phyloP scores from a whole-genome alignment of 768 basidiomycete genomes.

The Pleurotus pulmonarius region DNA sequence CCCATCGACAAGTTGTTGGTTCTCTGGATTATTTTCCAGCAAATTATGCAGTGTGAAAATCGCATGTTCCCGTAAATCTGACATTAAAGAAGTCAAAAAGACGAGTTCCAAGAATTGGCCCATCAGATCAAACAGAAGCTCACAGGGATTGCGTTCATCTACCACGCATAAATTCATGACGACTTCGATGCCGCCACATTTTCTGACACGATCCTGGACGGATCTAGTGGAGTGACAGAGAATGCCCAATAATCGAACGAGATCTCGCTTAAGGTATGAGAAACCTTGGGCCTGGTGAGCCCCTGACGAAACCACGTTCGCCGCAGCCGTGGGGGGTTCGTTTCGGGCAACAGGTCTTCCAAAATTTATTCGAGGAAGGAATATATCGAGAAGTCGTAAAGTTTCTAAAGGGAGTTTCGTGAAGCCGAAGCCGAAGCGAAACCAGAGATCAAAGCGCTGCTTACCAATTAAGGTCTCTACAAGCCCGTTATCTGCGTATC shows the following conservation, averaged over 20 bases:
- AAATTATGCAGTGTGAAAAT: conserved; percentile 81
- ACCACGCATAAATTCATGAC: conserved; percentile 87
- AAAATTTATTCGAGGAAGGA: conserved; percentile 83
- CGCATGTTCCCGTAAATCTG: conserved; percentile 90
- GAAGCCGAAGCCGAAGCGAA: conserved; percentile 11
- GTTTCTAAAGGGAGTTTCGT: conserved; percentile 44
- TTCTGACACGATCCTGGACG: conserved; percentile 73
- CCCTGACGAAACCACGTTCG: conserved; percentile 15
- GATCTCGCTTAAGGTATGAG: conserved; percentile 80
- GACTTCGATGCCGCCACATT: conserved; percentile 70
- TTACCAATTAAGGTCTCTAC: conserved; percentile 58
- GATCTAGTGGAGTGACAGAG: conserved; percentile 59
- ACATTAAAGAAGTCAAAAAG: background rate
- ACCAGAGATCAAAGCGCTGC: conserved; percentile 16
- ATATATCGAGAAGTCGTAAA: conserved; percentile 69
- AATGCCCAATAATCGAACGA: conserved; percentile 84
- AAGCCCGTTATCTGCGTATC: conserved; percentile 31
- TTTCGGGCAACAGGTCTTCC: conserved; percentile 48
- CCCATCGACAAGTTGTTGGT: conserved; percentile 74
- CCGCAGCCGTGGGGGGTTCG: conserved; percentile 16
- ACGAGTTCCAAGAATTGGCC: conserved; percentile 7
- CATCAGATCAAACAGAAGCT: conserved; percentile 9
- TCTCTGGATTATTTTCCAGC: conserved; percentile 71
- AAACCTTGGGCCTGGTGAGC: conserved; percentile 57
- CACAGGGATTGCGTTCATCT: conserved; percentile 91